These are phyloP conservation scores for Crucibulum laeve DNA, from an alignment of 768 basidiomycete species.

Conservation along the genomic window DNA sequence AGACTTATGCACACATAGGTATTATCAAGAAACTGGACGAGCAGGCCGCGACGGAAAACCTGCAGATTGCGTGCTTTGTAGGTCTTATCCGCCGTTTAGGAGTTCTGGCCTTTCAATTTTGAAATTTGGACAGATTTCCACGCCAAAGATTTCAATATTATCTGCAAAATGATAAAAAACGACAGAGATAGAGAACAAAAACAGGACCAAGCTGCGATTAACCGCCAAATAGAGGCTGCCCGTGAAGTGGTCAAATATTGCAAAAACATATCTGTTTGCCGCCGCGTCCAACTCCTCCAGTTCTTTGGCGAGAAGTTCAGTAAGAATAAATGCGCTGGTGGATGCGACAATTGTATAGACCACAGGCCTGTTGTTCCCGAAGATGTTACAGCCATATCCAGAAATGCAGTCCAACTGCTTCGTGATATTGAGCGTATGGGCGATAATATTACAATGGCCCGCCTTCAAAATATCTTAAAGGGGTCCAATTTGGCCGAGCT, in stretches of 20 bases:
- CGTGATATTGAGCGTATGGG: conserved; percentile 34
- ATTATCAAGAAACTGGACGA: conserved; percentile 95
- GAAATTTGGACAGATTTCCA: conserved; percentile 51
- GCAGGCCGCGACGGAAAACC: conserved; percentile 88
- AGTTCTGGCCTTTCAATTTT: conserved; percentile 3
- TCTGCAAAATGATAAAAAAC: conserved; percentile 60
- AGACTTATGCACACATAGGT: conserved; percentile 33
- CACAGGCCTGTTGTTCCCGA: conserved; percentile 36
- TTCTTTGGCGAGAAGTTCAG: conserved; percentile 87
- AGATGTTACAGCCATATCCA: conserved; percentile 62
- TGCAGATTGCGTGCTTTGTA: conserved; percentile 87
- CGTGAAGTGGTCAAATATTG: conserved; percentile 77
- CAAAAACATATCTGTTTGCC: conserved; percentile 76
- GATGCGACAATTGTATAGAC: conserved; percentile 82
- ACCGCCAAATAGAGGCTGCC: conserved; percentile 62
- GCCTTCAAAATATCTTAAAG: conserved; percentile 59
- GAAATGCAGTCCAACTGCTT: conserved; percentile 55
- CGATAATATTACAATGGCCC: conserved; percentile 54
- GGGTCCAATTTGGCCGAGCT: conserved; percentile 52
- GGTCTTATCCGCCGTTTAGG: conserved; percentile 17
- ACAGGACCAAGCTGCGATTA: conserved; percentile 50
- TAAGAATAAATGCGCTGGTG: conserved; percentile 52
- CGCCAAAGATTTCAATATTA: conserved; percentile 50
- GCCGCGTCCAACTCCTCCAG: conserved; percentile 81
- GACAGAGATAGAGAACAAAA: conserved; percentile 36